Evolutionary conservation across 257 asterid genomes (phyloP).

Genomic region (Cynanchum wilfordii): DNA sequence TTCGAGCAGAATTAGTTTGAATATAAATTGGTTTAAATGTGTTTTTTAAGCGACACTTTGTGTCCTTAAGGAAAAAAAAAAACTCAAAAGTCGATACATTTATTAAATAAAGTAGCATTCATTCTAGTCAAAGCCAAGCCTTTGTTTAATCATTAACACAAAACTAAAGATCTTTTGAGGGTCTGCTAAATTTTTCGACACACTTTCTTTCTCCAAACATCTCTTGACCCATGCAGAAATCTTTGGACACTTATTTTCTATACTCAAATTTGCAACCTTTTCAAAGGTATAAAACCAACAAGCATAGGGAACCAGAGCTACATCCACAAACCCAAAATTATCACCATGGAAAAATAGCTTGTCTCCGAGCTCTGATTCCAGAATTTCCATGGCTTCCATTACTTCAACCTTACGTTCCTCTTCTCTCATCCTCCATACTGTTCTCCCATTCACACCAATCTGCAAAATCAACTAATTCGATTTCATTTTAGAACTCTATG

Average conservation of each 20-base stretch:
- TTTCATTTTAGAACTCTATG: not conserved
- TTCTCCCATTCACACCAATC: conserved; percentile 6
- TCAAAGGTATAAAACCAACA: conserved; percentile 18
- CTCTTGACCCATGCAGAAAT: conserved; percentile 18
- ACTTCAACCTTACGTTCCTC: conserved; percentile 17
- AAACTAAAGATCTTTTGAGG: conserved; percentile 12
- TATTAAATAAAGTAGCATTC: too few relatives aligned
- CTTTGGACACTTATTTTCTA: conserved; percentile 17
- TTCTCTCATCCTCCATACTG: conserved; percentile 18
- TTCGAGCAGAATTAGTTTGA: too few relatives aligned
- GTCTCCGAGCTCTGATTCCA: conserved; percentile 16
- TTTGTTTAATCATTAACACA: not conserved
- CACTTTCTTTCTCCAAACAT: conserved; percentile 25
- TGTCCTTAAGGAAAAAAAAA: too few relatives aligned
- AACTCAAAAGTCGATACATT: too few relatives aligned
- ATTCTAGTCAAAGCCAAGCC: not conserved
- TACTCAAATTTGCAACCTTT: conserved; percentile 14
- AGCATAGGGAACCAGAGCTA: conserved; percentile 17
- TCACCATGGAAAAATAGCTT: conserved; percentile 19
- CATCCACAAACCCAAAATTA: conserved; percentile 20
- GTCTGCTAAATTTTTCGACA: conserved; percentile 16
- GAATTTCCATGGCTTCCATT: conserved; percentile 3
- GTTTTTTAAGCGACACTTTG: too few relatives aligned
- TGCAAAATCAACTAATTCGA: not conserved
- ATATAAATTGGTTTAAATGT: too few relatives aligned